Evolutionary conservation across 768 basidiomycete species (phyloP).

Genomic region (Lentinula sp.): DNA sequence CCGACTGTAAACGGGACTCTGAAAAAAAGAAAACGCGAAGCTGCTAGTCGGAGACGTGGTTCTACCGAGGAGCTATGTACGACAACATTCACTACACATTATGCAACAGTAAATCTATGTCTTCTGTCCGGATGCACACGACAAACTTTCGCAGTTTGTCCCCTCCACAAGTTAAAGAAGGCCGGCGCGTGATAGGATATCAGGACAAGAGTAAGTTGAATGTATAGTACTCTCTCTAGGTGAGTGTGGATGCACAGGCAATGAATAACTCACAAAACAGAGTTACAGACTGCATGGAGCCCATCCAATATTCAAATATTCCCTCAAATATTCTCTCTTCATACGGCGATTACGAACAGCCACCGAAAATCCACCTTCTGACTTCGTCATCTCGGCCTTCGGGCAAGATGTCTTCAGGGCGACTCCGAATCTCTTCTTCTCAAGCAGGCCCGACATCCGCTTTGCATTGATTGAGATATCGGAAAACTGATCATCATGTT

Average conservation of each 20-base stretch:
- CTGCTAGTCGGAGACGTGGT: not conserved
- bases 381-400: not conserved
- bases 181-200: not conserved
- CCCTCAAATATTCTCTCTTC: not conserved
- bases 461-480: not conserved
- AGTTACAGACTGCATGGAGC: not conserved
- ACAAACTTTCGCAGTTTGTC: too few relatives aligned
- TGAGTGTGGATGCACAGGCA: too few relatives aligned
- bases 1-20: not conserved
- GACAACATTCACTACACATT: not conserved
- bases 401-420: not conserved
- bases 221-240: too few relatives aligned
- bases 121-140: too few relatives aligned
- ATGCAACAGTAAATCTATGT: not conserved
- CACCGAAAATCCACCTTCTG: not conserved
- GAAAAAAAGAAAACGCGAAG: not conserved
- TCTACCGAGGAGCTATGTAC: not conserved
- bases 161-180: not conserved
- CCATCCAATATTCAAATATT: not conserved
- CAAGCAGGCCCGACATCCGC: not conserved
- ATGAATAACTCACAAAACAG: not conserved
- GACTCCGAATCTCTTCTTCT: conserved; percentile 4
- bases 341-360: not conserved
- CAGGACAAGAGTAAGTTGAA: not conserved
- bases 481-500: not conserved